Evolutionary conservation across 225 moss, liverwort and hornwort genomes (phyloP), one percentile per base, ranked within the genome.

Genomic region (Asterella californica): DNA sequence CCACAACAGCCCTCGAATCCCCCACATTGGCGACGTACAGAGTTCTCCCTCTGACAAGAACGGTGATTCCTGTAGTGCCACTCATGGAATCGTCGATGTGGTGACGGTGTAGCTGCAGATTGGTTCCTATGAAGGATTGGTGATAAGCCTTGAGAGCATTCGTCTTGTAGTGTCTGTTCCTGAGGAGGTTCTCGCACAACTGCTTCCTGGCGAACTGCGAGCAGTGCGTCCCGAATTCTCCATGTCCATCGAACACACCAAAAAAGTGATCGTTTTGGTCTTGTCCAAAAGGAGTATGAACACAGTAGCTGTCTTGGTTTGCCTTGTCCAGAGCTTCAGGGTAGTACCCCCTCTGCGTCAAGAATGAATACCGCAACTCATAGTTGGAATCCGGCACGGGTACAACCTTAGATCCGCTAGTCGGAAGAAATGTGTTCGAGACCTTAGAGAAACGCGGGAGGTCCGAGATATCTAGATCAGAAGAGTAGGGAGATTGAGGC

Each of bases 201-300:
- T 84, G 57, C 81, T 87, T 84, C 85, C 93, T 91, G 38, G 89
- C 92, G 70, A 94, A 97, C 89, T 97, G 97, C 8, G 97, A 97
- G 81, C 97, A 97, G 70, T 93, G 92, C 5, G 97, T 90, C 48
- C 97, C 97, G 12, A 89, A 94, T 86, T 97, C 97, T 6, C 97
- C 97, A 45, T 97, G 97, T 37, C 97, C 97, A 82, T 97, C 97
- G 22, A 97, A 97, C 0, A 97, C 93, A 34, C 97, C 97, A 61
- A 97, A 97, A 74, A 97, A 94, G 30, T 97, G 94, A 82, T 97
- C 92, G 27, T 89, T 94, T 5, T 83, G 80, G 48, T 82, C 91
- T 0, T 85, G 89, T 27, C 97, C 97, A 32, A 97, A 94, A 37
- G 85, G 11, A 2, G 94, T 91, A 18, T 97, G 97, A 52, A 87